Base-by-base conservation (phyloP, 495 filamentous ascomycete genomes). In the Hypoxylon crocopeplum region DNA sequence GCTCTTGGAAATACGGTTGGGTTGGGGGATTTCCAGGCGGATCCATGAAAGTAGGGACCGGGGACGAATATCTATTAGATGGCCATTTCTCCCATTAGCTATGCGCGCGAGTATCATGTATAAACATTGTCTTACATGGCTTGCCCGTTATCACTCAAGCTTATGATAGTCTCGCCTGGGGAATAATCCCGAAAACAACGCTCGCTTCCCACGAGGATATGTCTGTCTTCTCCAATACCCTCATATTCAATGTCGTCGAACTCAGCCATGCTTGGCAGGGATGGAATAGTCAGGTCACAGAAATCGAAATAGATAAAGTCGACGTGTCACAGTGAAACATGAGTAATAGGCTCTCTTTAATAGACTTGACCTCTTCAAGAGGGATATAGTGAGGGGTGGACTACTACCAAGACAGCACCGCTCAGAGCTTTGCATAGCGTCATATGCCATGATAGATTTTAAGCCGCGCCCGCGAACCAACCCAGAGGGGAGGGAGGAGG, bases 161-260 rank as follows among this genome's bases (percentile, higher is more conserved):
- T 59, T 22, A 64, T 39, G 10, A 46, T n/a, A 0, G 48, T 64
- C 13, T 47, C 54, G 24, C 42, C 22, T 2, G 54, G 54, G 8
- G 60, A 59, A 49, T 54, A 52, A 10, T 64, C 60, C 27, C 55
- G 54, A 45, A 64, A 59, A 13, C 53, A 63, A 3, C 48, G 54
- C 19, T 59, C 60, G 17, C 54, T 59, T 51, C 42, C 33, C 29
- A 63, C 48, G n/a, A 7, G 10, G 24, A 63, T 48, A 3, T 54
- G 21, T 11, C 37, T 29, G 12, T 38, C 49, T n/a, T 44, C 54
- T 17, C 60, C 48, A 30, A 50, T 30, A 10, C 60, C 54, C 37
- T 49, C 32, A 5, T 49, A 58, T 30, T 64, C 54, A 17, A 59
- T 59, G 16, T 59, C 54, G 15, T 64, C 40, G 12, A 41, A 55